phyloP scores from a whole-genome alignment of 345 rosid species.

The Citrus unshiu region DNA sequence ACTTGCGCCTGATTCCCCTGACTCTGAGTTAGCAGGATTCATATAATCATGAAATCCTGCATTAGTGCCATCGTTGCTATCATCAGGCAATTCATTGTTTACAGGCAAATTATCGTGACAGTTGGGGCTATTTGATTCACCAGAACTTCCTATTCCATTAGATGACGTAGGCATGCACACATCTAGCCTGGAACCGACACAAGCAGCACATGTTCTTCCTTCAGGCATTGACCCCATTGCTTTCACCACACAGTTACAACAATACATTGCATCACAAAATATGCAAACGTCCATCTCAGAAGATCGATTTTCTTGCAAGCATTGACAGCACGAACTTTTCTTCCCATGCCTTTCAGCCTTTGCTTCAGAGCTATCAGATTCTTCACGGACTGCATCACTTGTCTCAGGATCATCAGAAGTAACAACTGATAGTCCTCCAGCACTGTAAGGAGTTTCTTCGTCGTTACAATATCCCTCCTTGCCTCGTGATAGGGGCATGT shows the following conservation, averaged over 20 bases:
- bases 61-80: slow-evolving; percentile 4
- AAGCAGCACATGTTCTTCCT: slow-evolving; percentile 77
- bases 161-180: slow-evolving; percentile 4
- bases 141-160: slow-evolving; percentile 23
- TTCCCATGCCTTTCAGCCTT: slow-evolving; percentile 59
- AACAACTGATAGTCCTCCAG: slow-evolving; percentile 41
- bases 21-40: slow-evolving; percentile 25
- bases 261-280: slow-evolving; percentile 82
- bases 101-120: slow-evolving; percentile 16
- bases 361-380: slow-evolving; percentile 34
- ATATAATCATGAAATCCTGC: slow-evolving; percentile 22
- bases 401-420: slow-evolving; percentile 53
- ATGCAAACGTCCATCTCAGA: slow-evolving; percentile 73
- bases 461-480: slow-evolving; percentile 27
- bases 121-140: slow-evolving; percentile 13
- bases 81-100: slow-evolving; percentile 5
- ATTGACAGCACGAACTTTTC: slow-evolving; percentile 65
- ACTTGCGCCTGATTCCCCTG: slow-evolving; percentile 21
- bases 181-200: slow-evolving; percentile 48
- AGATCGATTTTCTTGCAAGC: slow-evolving; percentile 58
- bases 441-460: slow-evolving; percentile 28
- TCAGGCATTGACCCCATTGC: slow-evolving; percentile 93
- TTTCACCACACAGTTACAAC: slow-evolving; percentile 61
- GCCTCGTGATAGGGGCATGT: background rate
- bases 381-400: slow-evolving; percentile 28